Conservation (phyloP, 768 basidiomycete species). For the Boletus sp. region DNA sequence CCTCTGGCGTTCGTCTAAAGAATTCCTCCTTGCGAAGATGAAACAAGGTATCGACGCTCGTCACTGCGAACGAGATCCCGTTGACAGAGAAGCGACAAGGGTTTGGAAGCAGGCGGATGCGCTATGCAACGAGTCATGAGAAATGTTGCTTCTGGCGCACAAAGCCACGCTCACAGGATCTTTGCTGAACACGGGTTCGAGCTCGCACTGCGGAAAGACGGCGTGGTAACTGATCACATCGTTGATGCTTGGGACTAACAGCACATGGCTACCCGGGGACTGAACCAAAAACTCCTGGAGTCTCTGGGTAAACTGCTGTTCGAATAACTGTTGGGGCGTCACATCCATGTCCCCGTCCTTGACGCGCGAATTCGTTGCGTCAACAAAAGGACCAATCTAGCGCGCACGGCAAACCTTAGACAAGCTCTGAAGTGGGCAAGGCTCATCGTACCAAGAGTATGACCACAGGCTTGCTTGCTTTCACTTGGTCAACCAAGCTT, state of each 20-base stretch:
- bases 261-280: constrained; percentile 66
- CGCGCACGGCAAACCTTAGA: neutral
- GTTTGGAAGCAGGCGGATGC: constrained; percentile 80
- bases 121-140: constrained; percentile 41
- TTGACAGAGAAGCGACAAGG: constrained; percentile 86
- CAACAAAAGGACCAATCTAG: constrained; percentile 92
- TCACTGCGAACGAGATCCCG: constrained; percentile 72
- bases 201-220: constrained; percentile 80
- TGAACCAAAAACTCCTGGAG: constrained; percentile 56
- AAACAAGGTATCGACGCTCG: constrained; percentile 87
- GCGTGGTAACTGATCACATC: constrained; percentile 79
- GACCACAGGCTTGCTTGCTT: constrained; percentile 65
- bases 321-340: constrained; percentile 67
- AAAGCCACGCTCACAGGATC: constrained; percentile 48
- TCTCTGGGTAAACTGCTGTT: constrained; percentile 54
- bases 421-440: neutral
- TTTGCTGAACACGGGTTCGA: constrained; percentile 41
- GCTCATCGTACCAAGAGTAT: constrained; percentile 63
- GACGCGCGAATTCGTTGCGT: constrained; percentile 70
- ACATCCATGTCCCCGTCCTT: constrained; percentile 71
- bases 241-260: constrained; percentile 79
- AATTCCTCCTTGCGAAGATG: constrained; percentile 86
- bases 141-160: neutral
- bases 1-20: constrained; percentile 62
- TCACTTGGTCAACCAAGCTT: constrained; percentile 60